A percentile compares a stretch with the other conserved stretches of the same genome.
These are phyloP conservation scores for Exophiala mesophila DNA, from an alignment of 2,329 filamentous ascomycete species.

Conservation along the genomic window DNA sequence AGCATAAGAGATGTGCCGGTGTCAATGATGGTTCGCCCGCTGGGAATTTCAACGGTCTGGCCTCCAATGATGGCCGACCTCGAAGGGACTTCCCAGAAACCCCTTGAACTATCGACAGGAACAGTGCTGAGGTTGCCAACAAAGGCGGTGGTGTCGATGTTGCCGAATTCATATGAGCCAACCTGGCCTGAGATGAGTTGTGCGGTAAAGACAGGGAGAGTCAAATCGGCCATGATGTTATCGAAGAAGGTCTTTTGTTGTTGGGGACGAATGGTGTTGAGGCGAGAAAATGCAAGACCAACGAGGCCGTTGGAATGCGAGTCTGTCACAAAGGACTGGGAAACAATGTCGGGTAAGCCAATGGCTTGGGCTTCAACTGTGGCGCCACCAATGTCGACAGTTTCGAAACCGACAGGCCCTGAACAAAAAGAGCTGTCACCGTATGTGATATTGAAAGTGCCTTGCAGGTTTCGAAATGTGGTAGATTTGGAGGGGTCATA, in stretches of 20 bases:
- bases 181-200: slow-evolving; percentile 56
- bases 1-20: slow-evolving; percentile 66
- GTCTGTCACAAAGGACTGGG: slow-evolving; percentile 55
- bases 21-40: slow-evolving; percentile 56
- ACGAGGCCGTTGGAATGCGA: slow-evolving; percentile 63
- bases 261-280: slow-evolving; percentile 61
- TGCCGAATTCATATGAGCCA: slow-evolving; percentile 70
- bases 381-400: slow-evolving; percentile 62
- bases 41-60: slow-evolving; percentile 31
- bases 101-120: slow-evolving; percentile 55
- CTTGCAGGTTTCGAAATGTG: slow-evolving; percentile 46
- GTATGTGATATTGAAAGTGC: slow-evolving; percentile 62
- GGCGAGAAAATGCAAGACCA: slow-evolving; percentile 60
- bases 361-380: slow-evolving; percentile 60
- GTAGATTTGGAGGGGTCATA: slow-evolving; percentile 52
- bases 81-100: slow-evolving; percentile 66
- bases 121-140: slow-evolving; percentile 58
- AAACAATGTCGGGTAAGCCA: slow-evolving; percentile 59
- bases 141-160: slow-evolving; percentile 61
- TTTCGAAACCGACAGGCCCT: slow-evolving; percentile 62
- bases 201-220: slow-evolving; percentile 65
- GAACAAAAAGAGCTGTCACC: slow-evolving; percentile 61
- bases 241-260: slow-evolving; percentile 70
- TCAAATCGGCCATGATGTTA: slow-evolving; percentile 58
- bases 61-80: slow-evolving; percentile 52